Conservation (phyloP, 768 basidiomycete genomes). For the Leccinum longicurvipes region DNA sequence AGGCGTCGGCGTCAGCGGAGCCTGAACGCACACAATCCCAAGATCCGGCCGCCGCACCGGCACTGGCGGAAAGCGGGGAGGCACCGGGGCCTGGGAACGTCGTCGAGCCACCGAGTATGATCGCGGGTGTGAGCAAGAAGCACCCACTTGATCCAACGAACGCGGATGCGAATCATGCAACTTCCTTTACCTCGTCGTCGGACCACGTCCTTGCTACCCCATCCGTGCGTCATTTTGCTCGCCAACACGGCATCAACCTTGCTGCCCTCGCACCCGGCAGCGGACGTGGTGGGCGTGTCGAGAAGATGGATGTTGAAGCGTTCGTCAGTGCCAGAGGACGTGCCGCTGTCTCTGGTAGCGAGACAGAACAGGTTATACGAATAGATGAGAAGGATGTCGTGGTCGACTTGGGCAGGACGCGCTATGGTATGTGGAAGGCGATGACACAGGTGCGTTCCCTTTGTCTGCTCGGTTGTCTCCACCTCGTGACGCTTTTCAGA, state of each 20-base stretch:
- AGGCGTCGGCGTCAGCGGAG: background rate
- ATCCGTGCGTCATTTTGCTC: constrained; percentile 75
- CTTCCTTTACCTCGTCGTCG: constrained; percentile 11
- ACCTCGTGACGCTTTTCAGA: constrained; percentile 39
- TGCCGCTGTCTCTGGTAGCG: background rate
- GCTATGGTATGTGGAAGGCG: constrained; percentile 86
- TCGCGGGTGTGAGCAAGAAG: constrained; percentile 16
- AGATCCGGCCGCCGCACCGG: constrained; percentile 15
- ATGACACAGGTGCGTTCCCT: constrained; percentile 66
- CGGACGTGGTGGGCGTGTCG: constrained; percentile 72
- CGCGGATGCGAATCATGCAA: background rate
- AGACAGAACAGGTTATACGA: background rate
- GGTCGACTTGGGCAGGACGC: constrained; percentile 71
- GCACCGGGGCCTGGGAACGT: background rate
- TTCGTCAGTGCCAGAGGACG: constrained; percentile 38
- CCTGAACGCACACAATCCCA: background rate
- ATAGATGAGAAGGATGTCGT: constrained; percentile 43
- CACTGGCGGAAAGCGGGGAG: no score
- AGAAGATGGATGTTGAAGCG: constrained; percentile 69
- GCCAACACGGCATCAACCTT: constrained; percentile 62
- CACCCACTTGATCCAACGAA: constrained; percentile 69
- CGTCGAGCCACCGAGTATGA: background rate
- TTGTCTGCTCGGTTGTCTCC: background rate
- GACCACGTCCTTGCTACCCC: constrained; percentile 64
- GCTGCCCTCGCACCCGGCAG: constrained; percentile 57